These are phyloP conservation scores for Fibroporia radiculosa DNA, from an alignment of 768 basidiomycete genomes.

Conservation along the genomic window DNA sequence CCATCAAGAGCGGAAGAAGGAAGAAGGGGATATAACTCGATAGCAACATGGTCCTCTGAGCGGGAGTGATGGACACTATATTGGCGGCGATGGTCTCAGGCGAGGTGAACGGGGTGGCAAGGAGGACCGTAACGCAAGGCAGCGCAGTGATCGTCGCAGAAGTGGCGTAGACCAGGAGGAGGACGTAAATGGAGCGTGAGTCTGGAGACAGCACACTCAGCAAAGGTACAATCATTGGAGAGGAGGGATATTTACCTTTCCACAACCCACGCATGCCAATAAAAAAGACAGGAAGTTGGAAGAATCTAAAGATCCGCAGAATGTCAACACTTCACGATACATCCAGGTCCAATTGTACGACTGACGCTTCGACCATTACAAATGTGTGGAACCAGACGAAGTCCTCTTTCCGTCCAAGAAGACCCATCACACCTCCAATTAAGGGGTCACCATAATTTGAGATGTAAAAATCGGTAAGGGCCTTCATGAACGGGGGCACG, in stretches of 20 bases:
- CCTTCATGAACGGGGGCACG: conserved; percentile 39
- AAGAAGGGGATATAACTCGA: conserved; percentile 73
- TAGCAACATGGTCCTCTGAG: conserved; percentile 52
- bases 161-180: conserved; percentile 68
- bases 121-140: conserved; percentile 55
- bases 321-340: neutral
- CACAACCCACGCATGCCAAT: conserved; percentile 57
- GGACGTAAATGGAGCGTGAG: conserved; percentile 44
- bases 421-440: conserved; percentile 43
- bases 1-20: conserved; percentile 61
- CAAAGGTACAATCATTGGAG: neutral
- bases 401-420: conserved; percentile 22
- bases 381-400: conserved; percentile 63
- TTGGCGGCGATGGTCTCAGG: conserved; percentile 22
- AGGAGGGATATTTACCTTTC: conserved; percentile 31
- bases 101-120: conserved; percentile 43
- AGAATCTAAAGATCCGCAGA: conserved; percentile 33
- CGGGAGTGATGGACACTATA: conserved; percentile 33
- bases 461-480: conserved; percentile 44
- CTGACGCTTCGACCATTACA: conserved; percentile 53
- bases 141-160: conserved; percentile 74
- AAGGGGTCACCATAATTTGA: conserved; percentile 60
- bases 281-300: conserved; percentile 74
- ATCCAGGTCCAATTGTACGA: neutral
- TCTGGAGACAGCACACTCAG: conserved; percentile 25